Evolutionary conservation across 768 basidiomycete genomes (phyloP).

Genomic region (Serendipita vermifera): DNA sequence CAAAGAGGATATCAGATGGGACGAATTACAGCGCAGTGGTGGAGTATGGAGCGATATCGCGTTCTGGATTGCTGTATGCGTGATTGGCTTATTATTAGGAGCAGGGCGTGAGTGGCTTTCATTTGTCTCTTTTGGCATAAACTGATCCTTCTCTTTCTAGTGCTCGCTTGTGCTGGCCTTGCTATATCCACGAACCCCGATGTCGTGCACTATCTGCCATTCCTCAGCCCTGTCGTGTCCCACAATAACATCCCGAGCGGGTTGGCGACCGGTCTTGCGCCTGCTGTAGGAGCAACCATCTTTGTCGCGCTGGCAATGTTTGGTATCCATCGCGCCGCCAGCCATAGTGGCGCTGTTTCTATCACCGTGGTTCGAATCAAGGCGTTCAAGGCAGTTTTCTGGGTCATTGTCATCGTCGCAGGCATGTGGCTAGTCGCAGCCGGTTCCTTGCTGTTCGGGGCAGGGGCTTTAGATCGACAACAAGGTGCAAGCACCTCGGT

Average conservation of each 20-base stretch:
- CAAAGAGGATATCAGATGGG: slow-evolving; percentile 75
- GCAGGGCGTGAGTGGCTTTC: slow-evolving; percentile 41
- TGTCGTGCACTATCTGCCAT: slow-evolving; percentile 55
- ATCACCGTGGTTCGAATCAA: slow-evolving; percentile 48
- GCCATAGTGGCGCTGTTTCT: slow-evolving; percentile 45
- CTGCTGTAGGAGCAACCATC: slow-evolving; percentile 46
- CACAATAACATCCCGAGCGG: slow-evolving; percentile 44
- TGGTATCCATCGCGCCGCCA: slow-evolving; percentile 41
- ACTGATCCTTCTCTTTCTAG: slow-evolving; percentile 26
- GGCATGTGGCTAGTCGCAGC: slow-evolving; percentile 50
- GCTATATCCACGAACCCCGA: slow-evolving; percentile 57
- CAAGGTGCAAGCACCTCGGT: slow-evolving; percentile 26
- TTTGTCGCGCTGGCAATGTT: slow-evolving; percentile 44
- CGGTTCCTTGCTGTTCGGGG: slow-evolving; percentile 58
- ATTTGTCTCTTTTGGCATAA: slow-evolving; percentile 7
- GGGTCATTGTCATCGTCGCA: slow-evolving; percentile 38
- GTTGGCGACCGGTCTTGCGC: slow-evolving; percentile 52
- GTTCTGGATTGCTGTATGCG: slow-evolving; percentile 45
- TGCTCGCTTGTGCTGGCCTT: slow-evolving; percentile 58
- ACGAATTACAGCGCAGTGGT: slow-evolving; percentile 51
- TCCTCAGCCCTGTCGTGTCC: slow-evolving; percentile 41
- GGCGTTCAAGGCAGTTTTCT: slow-evolving; percentile 52
- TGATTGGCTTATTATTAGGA: slow-evolving; percentile 40
- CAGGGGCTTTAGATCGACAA: slow-evolving; percentile 41
- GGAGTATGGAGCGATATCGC: slow-evolving; percentile 33